A percentile compares a stretch with the other conserved stretches of the same genome.
phyloP scores from a whole-genome alignment of 1,139 yeast genomes.

The Saccharomyces hybrid region DNA sequence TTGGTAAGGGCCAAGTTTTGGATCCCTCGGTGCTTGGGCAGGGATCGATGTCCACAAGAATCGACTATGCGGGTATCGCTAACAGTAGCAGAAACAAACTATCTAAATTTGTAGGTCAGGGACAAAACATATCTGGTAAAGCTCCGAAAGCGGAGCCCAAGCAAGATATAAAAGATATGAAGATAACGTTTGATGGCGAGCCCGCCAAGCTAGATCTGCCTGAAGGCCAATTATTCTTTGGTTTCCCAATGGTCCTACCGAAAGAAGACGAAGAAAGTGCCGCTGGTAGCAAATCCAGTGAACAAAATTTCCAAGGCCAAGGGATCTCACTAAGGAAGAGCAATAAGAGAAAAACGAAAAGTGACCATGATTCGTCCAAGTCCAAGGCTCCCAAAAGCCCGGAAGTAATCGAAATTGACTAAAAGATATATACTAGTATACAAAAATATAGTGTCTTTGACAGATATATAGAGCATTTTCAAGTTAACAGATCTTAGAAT shows the following conservation, averaged over 20 bases:
- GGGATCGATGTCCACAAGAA: slow-evolving; percentile 75
- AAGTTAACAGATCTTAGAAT: background rate
- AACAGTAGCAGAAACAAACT: slow-evolving; percentile 30
- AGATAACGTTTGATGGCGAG: slow-evolving; percentile 38
- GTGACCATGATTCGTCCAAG: slow-evolving; percentile 35
- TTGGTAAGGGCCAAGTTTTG: slow-evolving; percentile 13
- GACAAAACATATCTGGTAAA: slow-evolving; percentile 68
- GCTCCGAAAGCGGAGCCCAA: slow-evolving; percentile 14
- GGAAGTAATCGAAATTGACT: slow-evolving; percentile 74
- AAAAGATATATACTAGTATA: slow-evolving; percentile 6
- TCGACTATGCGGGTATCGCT: slow-evolving; percentile 58
- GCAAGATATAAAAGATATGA: slow-evolving; percentile 17
- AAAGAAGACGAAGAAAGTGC: slow-evolving; percentile 40
- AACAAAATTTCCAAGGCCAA: slow-evolving; percentile 43
- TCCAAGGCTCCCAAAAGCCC: slow-evolving; percentile 52
- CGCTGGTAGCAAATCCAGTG: slow-evolving; percentile 28
- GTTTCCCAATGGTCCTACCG: slow-evolving; percentile 80
- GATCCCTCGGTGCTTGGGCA: slow-evolving; percentile 36
- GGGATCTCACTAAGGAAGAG: slow-evolving; percentile 70
- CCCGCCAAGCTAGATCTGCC: slow-evolving; percentile 72
- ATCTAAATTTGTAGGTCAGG: slow-evolving; percentile 50
- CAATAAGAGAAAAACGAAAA: slow-evolving; percentile 60
- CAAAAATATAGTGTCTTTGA: background rate
- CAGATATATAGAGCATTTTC: background rate
- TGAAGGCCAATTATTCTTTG: slow-evolving; percentile 83